phyloP scores from a whole-genome alignment of 2,329 filamentous ascomycete genomes.

The Cyphellophora attinorum region DNA sequence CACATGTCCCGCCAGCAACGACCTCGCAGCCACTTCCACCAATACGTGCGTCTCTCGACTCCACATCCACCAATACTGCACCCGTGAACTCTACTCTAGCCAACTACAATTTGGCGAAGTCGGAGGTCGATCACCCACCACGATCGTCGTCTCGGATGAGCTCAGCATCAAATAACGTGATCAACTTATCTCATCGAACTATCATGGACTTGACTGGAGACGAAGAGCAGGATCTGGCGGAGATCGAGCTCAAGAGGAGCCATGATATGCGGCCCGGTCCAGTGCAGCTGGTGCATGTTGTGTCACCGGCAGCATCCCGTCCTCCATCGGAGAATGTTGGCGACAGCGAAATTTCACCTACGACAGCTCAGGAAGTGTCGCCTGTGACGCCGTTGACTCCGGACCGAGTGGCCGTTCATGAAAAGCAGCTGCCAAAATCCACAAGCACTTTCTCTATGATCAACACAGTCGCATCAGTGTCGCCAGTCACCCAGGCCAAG shows the following conservation, averaged over 20 bases:
- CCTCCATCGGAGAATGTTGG: too few species aligned
- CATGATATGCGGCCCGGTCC: too few species aligned
- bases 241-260: too few species aligned
- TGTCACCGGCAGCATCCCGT: too few species aligned
- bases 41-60: neutral
- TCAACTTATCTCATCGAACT: slow-evolving; percentile 12
- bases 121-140: slow-evolving; percentile 7
- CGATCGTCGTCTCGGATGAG: slow-evolving; percentile 11
- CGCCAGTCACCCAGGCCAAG: slow-evolving; percentile 5
- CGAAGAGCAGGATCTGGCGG: neutral
- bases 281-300: too few species aligned
- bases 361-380: too few species aligned
- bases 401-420: too few species aligned
- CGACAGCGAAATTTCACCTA: too few species aligned
- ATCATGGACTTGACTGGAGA: slow-evolving; percentile 18
- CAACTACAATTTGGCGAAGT: slow-evolving; percentile 9
- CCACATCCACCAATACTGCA: neutral
- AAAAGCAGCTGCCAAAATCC: too few species aligned
- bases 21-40: neutral
- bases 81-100: slow-evolving; percentile 2
- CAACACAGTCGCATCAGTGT: slow-evolving; percentile 12
- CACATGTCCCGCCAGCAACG: neutral
- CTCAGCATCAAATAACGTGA: slow-evolving; percentile 9
- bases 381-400: too few species aligned
- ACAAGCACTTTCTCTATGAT: too few species aligned